Percentiles rank a stretch among this genome's conserved stretches.
phyloP scores from a whole-genome alignment of 345 rosid genomes.

The Lepidium aucheri region DNA sequence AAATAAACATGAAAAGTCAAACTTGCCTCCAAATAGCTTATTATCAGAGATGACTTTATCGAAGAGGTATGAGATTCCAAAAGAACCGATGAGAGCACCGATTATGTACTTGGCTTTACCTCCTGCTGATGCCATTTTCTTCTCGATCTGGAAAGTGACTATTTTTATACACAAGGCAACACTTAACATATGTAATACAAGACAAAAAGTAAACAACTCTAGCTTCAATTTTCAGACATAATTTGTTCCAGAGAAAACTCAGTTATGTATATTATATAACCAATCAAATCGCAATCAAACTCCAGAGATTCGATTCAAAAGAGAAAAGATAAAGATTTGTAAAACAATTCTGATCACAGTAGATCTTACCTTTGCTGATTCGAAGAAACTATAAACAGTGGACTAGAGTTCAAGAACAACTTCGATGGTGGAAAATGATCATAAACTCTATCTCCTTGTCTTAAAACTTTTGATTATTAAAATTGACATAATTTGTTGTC shows the following conservation, averaged over 20 bases:
- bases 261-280: not conserved
- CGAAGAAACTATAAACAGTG: not conserved
- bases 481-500: too few species aligned
- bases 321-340: not conserved
- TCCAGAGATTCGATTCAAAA: not conserved
- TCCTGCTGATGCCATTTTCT: conserved; percentile 23
- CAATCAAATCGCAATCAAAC: not conserved
- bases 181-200: not conserved
- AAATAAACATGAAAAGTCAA: too few species aligned
- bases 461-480: not conserved
- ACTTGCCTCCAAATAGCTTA: conserved; percentile 81
- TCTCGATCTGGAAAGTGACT: not conserved
- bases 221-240: not conserved
- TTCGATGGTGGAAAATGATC: not conserved
- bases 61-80: conserved; percentile 49
- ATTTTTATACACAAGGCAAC: not conserved
- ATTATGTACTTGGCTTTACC: conserved; percentile 47
- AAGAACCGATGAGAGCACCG: conserved; percentile 47
- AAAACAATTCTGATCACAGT: not conserved
- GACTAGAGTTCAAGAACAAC: not conserved
- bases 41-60: conserved; percentile 50
- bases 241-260: not conserved
- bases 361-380: conserved; percentile 9
- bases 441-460: not conserved
- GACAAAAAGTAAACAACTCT: not conserved